Conservation (phyloP, 257 asterid genomes). For the Solanum tarijense region DNA sequence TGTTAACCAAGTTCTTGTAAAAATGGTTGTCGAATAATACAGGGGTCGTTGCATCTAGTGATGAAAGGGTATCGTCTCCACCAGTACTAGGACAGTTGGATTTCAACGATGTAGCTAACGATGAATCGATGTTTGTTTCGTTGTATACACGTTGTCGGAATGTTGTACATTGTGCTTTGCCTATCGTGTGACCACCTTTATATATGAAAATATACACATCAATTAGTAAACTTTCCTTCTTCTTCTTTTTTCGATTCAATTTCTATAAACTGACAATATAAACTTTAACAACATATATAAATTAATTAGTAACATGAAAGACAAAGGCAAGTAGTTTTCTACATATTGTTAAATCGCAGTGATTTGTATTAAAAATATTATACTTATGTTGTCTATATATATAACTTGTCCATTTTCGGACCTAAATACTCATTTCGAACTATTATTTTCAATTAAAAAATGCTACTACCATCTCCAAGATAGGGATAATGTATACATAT, state of each 20-base stretch:
- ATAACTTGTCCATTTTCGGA: neutral
- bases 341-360: neutral
- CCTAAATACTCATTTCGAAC: neutral
- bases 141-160: conserved; percentile 50
- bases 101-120: conserved; percentile 48
- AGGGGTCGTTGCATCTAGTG: conserved; percentile 34
- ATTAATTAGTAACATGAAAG: neutral
- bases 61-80: conserved; percentile 35
- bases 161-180: conserved; percentile 44
- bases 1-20: conserved; percentile 24
- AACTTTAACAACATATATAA: neutral
- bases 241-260: fast-evolving
- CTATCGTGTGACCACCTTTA: conserved; percentile 54
- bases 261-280: neutral
- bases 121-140: conserved; percentile 34
- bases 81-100: conserved; percentile 36
- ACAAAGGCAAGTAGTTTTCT: neutral
- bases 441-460: neutral
- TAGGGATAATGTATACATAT: neutral
- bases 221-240: neutral
- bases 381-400: neutral
- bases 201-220: neutral
- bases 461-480: neutral
- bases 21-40: conserved; percentile 36
- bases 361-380: neutral